These are phyloP conservation scores for Lactifluus subvellereus DNA, from an alignment of 768 basidiomycete genomes.

Conservation along the genomic window DNA sequence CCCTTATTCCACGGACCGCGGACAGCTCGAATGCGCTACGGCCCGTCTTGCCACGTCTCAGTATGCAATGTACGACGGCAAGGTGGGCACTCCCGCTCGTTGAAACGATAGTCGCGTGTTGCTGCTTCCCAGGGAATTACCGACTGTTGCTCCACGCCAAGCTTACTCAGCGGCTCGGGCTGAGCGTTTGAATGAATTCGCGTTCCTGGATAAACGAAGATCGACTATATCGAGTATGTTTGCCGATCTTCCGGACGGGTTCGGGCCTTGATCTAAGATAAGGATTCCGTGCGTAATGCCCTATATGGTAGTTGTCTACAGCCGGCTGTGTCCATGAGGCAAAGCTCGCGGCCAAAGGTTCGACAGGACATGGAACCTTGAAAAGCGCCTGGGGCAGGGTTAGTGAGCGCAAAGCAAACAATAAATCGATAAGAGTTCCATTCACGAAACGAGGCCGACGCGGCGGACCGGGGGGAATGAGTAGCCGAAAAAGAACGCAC, in stretches of 20 bases:
- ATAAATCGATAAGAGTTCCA: not conserved
- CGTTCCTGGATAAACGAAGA: not conserved
- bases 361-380: conserved; percentile 2
- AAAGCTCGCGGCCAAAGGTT: not conserved
- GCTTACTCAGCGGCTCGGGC: not conserved
- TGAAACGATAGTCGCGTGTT: not conserved
- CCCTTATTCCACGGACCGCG: not conserved
- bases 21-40: not conserved
- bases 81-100: not conserved
- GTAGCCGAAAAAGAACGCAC: not conserved
- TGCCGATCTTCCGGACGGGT: not conserved
- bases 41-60: not conserved
- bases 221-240: not conserved
- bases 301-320: not conserved
- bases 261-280: not conserved
- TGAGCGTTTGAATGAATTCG: not conserved
- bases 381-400: not conserved
- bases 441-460: not conserved
- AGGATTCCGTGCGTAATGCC: not conserved
- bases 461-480: not conserved
- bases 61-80: not conserved
- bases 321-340: conserved; percentile 2
- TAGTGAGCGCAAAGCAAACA: not conserved
- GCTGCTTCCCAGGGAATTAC: not conserved
- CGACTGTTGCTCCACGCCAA: not conserved